phyloP scores from a whole-genome alignment of 179 eudicot species.

The Nepenthes alata region DNA sequence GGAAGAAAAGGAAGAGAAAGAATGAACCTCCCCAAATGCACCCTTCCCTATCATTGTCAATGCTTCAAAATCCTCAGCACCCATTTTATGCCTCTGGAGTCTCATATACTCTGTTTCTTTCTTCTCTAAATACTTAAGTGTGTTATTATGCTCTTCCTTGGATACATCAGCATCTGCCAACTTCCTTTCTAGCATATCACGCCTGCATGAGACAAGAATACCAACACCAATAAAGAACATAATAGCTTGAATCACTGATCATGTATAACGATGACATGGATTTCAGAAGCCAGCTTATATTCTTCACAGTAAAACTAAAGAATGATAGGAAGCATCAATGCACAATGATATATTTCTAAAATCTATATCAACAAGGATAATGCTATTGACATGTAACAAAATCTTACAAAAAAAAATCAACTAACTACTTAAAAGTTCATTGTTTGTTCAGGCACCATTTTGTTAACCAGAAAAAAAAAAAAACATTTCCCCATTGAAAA shows the following conservation, averaged over 20 bases:
- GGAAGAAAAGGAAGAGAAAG: conserved; percentile 2
- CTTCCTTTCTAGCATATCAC: conserved; percentile 63
- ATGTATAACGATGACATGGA: neutral
- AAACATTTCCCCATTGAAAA: too few relatives aligned
- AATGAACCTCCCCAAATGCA: conserved; percentile 73
- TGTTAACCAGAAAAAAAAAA: too few relatives aligned
- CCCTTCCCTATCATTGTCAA: conserved; percentile 89
- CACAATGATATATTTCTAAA: too few relatives aligned
- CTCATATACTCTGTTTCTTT: conserved; percentile 88
- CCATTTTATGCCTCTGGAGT: conserved; percentile 85
- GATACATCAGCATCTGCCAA: conserved; percentile 81
- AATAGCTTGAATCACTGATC: neutral
- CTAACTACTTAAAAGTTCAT: too few relatives aligned
- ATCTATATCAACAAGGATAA: too few relatives aligned
- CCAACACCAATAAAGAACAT: neutral
- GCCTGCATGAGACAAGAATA: conserved; percentile 26
- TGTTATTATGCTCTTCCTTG: conserved; percentile 65
- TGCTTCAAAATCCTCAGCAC: conserved; percentile 82
- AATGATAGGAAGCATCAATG: neutral
- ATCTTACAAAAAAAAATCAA: too few relatives aligned
- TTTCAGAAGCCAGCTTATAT: neutral
- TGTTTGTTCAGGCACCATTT: too few relatives aligned
- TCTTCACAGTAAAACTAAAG: neutral
- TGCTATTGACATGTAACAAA: too few relatives aligned
- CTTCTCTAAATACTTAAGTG: conserved; percentile 56